Base-by-base conservation (phyloP, 2,329 filamentous ascomycete genomes). In the Blastomyces emzantsi region DNA sequence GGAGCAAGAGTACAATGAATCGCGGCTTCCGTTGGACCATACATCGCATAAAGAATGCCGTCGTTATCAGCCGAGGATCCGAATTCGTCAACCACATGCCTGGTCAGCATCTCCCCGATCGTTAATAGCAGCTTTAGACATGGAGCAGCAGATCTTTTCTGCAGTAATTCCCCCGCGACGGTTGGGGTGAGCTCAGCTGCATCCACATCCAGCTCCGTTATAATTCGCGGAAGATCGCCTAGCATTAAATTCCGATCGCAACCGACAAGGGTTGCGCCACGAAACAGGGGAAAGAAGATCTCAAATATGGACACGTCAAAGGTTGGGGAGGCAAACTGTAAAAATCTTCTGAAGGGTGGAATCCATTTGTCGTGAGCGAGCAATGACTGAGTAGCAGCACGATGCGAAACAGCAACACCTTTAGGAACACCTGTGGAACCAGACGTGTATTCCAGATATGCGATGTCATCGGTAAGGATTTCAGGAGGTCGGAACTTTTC, bases 231-330 rank as follows among this genome's bases (percentile, higher is more conserved):
- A 28, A 97, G 82, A 70, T 96, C 86, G 66, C 89, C 84, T 52
- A 97, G 80, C 80, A 96, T 85, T 43, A 84, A 80, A 59, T 81
- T 79, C 36, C 92, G 84, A 63, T 86, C 82, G 67, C 87, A 90
- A 63, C 85, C 84, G 58, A 93, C 84, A 1, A 97, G 78, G 0
- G 90, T 96, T 28, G 79, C 79, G 2, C 89, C 89, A 64, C 90
- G 82, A 66, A 87, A 88, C 19, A 92, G 78, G 0, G 92, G 89
- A 67, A 96, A 96, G 80, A 96, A 96, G 7, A 95, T 92, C 73
- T 97, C 92, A 73, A 97, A 97, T 6, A 96, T 88, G 0, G 90
- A 96, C 8, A 97, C 92, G 74, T 97, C 92, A 72, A 97, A 97
- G 0, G 92, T 96, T 0, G 92, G 90, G 2, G 91, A 88, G 4